These are phyloP conservation scores for Bretziella fagacearum DNA, from an alignment of 2,329 filamentous ascomycete genomes.

Conservation along the genomic window DNA sequence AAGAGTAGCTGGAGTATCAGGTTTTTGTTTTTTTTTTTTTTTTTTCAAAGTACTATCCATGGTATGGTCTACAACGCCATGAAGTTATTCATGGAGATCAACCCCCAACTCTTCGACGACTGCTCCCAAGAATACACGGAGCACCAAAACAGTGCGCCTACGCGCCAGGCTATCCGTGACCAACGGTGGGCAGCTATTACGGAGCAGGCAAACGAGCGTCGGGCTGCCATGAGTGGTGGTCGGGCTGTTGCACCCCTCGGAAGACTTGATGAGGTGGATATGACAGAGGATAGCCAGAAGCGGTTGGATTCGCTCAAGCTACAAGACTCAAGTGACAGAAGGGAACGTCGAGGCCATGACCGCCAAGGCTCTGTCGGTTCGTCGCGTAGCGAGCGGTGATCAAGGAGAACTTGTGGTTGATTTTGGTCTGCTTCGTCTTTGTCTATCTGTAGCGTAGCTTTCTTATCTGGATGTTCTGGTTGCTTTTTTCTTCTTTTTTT, in stretches of 20 bases:
- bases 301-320: conserved; percentile 78
- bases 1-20: too few species aligned
- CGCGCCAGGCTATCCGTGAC: conserved; percentile 64
- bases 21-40: too few species aligned
- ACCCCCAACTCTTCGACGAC: conserved; percentile 94
- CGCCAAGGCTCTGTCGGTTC: conserved; percentile 43
- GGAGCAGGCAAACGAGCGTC: conserved; percentile 59
- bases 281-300: conserved; percentile 70
- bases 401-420: conserved; percentile 12
- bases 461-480: conserved; percentile 13
- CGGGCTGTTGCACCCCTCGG: conserved; percentile 28
- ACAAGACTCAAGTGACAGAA: conserved; percentile 54
- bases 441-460: not conserved
- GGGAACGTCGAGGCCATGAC: conserved; percentile 35
- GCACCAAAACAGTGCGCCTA: conserved; percentile 80
- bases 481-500: not conserved
- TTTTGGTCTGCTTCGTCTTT: not conserved
- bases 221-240: conserved; percentile 25
- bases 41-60: conserved; percentile 98
- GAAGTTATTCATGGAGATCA: conserved; percentile 99
- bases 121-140: conserved; percentile 97
- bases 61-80: conserved; percentile 99
- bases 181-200: conserved; percentile 78
- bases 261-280: conserved; percentile 58
- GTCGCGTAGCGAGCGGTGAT: conserved; percentile 33